These are phyloP conservation scores for Colletotrichum costaricense DNA, from an alignment of 2,329 filamentous ascomycete species.

Conservation along the genomic window DNA sequence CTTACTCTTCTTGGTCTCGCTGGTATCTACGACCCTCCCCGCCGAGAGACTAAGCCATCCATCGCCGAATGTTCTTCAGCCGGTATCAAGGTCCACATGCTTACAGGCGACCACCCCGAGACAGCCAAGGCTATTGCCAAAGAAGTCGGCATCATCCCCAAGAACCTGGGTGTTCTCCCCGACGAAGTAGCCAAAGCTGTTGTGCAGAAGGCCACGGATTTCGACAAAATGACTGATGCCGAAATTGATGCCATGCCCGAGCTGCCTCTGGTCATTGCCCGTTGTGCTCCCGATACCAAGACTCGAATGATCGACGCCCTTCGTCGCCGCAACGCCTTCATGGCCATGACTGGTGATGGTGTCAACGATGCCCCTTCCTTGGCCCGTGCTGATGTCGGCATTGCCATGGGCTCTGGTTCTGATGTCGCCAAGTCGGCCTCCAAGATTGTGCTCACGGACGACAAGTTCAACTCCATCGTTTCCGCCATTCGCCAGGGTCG, in stretches of 20 bases:
- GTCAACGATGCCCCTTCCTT: conserved; percentile 89
- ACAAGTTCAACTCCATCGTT: conserved; percentile 90
- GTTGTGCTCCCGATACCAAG: conserved; percentile 88
- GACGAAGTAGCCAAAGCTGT: conserved; percentile 73
- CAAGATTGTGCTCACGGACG: conserved; percentile 86
- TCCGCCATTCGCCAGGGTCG: conserved; percentile 85
- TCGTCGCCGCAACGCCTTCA: conserved; percentile 79
- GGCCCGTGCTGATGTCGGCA: conserved; percentile 85
- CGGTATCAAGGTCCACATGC: conserved; percentile 85
- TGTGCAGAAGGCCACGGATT: conserved; percentile 81
- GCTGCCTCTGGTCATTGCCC: conserved; percentile 83
- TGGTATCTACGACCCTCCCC: conserved; percentile 88
- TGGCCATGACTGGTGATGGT: conserved; percentile 90
- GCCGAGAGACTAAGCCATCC: conserved; percentile 80
- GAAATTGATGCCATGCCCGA: conserved; percentile 82
- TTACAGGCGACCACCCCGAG: conserved; percentile 84
- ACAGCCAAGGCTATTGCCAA: conserved; percentile 83
- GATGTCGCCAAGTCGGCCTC: conserved; percentile 88
- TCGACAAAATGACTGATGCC: conserved; percentile 80
- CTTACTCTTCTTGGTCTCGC: conserved; percentile 84
- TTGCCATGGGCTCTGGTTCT: conserved; percentile 89
- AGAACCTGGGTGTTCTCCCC: conserved; percentile 68
- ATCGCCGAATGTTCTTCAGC: conserved; percentile 78
- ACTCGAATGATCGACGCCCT: conserved; percentile 92
- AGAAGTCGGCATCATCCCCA: conserved; percentile 81